Evolutionary conservation across 352 stramenopile species (phyloP).

Genomic region (Phytopythium helicoides): DNA sequence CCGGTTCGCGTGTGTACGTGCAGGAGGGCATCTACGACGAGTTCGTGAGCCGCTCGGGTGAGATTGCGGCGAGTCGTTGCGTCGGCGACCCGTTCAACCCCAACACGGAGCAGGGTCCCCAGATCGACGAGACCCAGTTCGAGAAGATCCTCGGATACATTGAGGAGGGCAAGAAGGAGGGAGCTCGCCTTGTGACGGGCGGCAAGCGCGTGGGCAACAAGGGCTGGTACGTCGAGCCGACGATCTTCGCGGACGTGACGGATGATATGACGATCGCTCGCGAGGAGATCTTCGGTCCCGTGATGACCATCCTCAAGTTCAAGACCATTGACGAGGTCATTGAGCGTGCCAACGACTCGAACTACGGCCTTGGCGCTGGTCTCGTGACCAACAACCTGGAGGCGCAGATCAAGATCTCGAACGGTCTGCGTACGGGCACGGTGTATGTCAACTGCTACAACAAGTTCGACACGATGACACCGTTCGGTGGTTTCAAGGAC

Average conservation of each 20-base stretch:
- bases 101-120: conserved; percentile 42
- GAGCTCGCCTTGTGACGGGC: conserved; percentile 72
- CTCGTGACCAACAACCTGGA: conserved; percentile 88
- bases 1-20: conserved; percentile 78
- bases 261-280: conserved; percentile 85
- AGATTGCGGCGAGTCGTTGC: conserved; percentile 42
- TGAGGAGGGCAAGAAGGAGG: conserved; percentile 69
- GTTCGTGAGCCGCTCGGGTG: conserved; percentile 60
- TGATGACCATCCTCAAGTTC: conserved; percentile 88
- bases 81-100: conserved; percentile 50
- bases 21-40: conserved; percentile 83
- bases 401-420: conserved; percentile 82
- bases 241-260: conserved; percentile 81
- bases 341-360: conserved; percentile 74
- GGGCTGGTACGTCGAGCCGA: conserved; percentile 91
- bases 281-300: conserved; percentile 90
- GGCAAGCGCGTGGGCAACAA: conserved; percentile 61
- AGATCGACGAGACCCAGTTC: conserved; percentile 70
- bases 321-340: conserved; percentile 87
- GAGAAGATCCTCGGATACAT: conserved; percentile 83
- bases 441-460: conserved; percentile 96
- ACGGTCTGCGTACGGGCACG: conserved; percentile 88
- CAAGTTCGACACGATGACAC: conserved; percentile 72
- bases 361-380: conserved; percentile 84
- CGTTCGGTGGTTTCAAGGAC: conserved; percentile 78